Conservation (phyloP, 805 yeast genomes). For the Yarrowia sp. region DNA sequence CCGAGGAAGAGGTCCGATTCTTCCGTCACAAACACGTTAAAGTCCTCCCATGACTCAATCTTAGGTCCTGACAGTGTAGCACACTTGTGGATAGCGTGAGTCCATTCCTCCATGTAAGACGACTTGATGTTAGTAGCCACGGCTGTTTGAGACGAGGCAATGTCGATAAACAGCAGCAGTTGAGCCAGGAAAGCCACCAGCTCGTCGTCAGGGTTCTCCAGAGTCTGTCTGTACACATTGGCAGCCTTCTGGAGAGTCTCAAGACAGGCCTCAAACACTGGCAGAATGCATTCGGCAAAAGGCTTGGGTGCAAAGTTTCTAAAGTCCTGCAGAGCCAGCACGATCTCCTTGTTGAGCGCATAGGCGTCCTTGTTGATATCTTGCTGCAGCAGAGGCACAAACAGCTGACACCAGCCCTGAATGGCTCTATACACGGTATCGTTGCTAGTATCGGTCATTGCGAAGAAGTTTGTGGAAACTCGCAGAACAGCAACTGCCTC, state of each 20-base stretch:
- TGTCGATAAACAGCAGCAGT: slow-evolving; percentile 42
- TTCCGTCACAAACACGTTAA: slow-evolving; percentile 72
- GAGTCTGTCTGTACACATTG: slow-evolving; percentile 4
- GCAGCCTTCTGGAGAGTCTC: slow-evolving; percentile 17
- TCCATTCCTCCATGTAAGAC: slow-evolving; percentile 9
- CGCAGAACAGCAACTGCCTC: slow-evolving; percentile 49
- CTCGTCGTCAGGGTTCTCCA: slow-evolving; percentile 39
- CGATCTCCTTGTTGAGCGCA: slow-evolving; percentile 20
- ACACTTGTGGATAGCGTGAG: slow-evolving; percentile 16
- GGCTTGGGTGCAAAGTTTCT: slow-evolving; percentile 31
- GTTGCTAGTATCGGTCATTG: slow-evolving; percentile 43
- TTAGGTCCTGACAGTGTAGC: slow-evolving; percentile 29
- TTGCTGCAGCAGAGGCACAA: slow-evolving; percentile 15
- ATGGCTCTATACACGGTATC: slow-evolving; percentile 22
- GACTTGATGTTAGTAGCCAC: slow-evolving; percentile 10
- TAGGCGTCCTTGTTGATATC: slow-evolving; percentile 8
- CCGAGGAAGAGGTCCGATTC: slow-evolving; percentile 73
- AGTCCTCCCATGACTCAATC: slow-evolving; percentile 61
- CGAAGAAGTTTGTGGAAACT: slow-evolving; percentile 47
- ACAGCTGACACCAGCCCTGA: slow-evolving; percentile 36
- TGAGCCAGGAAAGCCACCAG: slow-evolving; percentile 42
- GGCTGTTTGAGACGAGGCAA: slow-evolving; percentile 27
- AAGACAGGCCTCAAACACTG: slow-evolving; percentile 15
- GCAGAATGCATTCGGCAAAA: slow-evolving; percentile 15
- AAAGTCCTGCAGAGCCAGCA: slow-evolving; percentile 26